A percentile compares a stretch with the other conserved stretches of the same genome.
phyloP scores from a whole-genome alignment of 495 filamentous ascomycete species.

The Penicillium arizonense region DNA sequence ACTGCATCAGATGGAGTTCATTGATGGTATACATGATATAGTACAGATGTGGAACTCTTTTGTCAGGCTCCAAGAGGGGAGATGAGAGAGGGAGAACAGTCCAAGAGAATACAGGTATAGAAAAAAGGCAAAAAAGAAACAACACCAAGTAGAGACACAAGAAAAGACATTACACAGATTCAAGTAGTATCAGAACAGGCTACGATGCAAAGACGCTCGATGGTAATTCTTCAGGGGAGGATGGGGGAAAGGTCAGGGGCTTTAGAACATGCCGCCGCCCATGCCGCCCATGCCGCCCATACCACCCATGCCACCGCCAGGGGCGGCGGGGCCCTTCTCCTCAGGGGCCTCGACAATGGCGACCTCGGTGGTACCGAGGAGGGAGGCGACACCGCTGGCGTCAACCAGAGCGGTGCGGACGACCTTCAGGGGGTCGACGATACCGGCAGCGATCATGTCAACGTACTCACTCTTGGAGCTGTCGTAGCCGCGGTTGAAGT shows the following conservation, averaged over 20 bases:
- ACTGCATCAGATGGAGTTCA: conserved; percentile 17
- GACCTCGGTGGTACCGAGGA: conserved; percentile 97
- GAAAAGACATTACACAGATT: conserved; percentile 31
- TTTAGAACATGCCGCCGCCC: conserved; percentile 52
- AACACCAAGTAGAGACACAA: conserved; percentile 24
- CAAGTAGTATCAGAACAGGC: conserved; percentile 30
- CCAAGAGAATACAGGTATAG: conserved; percentile 33
- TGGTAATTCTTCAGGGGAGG: conserved; percentile 23
- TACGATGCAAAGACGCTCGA: conserved; percentile 44
- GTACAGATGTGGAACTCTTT: conserved; percentile 26
- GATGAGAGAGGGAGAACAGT: conserved; percentile 15
- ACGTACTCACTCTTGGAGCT: conserved; percentile 95
- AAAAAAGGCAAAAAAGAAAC: conserved; percentile 24
- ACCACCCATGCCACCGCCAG: conserved; percentile 62
- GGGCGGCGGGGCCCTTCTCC: conserved; percentile 70
- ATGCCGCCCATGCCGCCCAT: conserved; percentile 59
- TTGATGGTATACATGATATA: conserved; percentile 29
- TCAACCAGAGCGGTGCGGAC: conserved; percentile 93
- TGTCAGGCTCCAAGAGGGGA: conserved; percentile 20
- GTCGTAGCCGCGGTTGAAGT: conserved; percentile 99
- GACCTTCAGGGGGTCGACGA: conserved; percentile 98
- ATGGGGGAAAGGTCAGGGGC: conserved; percentile 16
- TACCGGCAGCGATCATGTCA: conserved; percentile 96
- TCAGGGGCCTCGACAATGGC: conserved; percentile 94
- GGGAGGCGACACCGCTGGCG: conserved; percentile 92